Evolutionary conservation across 805 yeast species (phyloP).

Genomic region (Cyberlindnera sargentensis): DNA sequence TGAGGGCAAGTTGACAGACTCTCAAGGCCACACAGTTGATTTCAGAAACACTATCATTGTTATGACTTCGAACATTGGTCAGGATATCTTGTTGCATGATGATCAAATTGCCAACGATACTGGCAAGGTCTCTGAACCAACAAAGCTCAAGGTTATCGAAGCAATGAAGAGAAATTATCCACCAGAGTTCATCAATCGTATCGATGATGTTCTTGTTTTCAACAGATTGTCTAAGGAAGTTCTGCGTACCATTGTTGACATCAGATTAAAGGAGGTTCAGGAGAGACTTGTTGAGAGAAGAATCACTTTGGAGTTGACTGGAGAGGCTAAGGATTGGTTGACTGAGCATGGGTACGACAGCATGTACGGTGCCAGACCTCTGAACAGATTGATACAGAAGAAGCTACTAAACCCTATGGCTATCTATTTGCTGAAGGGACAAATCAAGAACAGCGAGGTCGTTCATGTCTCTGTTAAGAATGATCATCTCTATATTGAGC

Average conservation of each 20-base stretch:
- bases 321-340: conserved; percentile 69
- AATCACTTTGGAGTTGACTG: conserved; percentile 50
- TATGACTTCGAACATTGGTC: conserved; percentile 96
- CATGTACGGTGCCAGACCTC: conserved; percentile 91
- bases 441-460: conserved; percentile 51
- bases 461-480: conserved; percentile 43
- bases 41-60: conserved; percentile 92
- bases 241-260: conserved; percentile 73
- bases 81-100: conserved; percentile 73
- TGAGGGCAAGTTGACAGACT: conserved; percentile 91
- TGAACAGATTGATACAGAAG: conserved; percentile 84
- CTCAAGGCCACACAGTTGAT: conserved; percentile 91
- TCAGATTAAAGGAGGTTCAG: conserved; percentile 75
- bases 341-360: conserved; percentile 87
- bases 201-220: conserved; percentile 91
- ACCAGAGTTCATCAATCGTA: conserved; percentile 91
- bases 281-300: conserved; percentile 74
- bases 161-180: conserved; percentile 70
- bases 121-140: conserved; percentile 47
- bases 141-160: conserved; percentile 56
- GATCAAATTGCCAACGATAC: conserved; percentile 41
- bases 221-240: conserved; percentile 79
- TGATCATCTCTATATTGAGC: conserved; percentile 36
- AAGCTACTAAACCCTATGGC: conserved; percentile 86
- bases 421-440: conserved; percentile 68